Evolutionary conservation across 768 basidiomycete species (phyloP).

Genomic region (Leccinum boreale): DNA sequence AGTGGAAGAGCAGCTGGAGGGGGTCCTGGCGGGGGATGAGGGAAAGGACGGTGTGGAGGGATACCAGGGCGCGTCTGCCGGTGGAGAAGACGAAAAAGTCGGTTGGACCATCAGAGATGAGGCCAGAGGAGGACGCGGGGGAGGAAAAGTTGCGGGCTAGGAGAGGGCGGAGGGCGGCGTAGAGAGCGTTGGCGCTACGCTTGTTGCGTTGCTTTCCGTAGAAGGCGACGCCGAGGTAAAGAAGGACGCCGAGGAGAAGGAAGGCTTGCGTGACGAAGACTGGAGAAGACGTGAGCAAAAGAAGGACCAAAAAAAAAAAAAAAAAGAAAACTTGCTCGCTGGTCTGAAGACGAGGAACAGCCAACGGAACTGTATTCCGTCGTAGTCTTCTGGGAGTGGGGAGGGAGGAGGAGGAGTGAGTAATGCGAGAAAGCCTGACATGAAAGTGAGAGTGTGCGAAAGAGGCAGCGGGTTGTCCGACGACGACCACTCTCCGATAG

Average conservation of each 20-base stretch:
- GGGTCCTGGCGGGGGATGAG: slow-evolving; percentile 85
- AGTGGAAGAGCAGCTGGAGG: slow-evolving; percentile 60
- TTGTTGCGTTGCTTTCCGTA: slow-evolving; percentile 61
- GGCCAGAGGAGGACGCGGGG: slow-evolving; percentile 48
- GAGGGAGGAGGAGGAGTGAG: slow-evolving; percentile 7
- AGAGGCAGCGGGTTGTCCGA: not conserved
- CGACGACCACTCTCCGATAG: slow-evolving; percentile 1
- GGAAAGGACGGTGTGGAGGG: slow-evolving; percentile 76
- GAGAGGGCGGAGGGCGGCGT: slow-evolving; percentile 52
- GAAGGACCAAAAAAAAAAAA: not conserved
- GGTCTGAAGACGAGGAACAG: slow-evolving; percentile 79
- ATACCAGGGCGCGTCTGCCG: slow-evolving; percentile 72
- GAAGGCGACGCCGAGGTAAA: slow-evolving; percentile 56
- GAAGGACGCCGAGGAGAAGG: slow-evolving; percentile 49
- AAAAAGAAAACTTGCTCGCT: slow-evolving; percentile 44
- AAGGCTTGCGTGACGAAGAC: slow-evolving; percentile 66
- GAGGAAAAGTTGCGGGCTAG: slow-evolving; percentile 73
- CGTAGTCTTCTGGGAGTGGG: slow-evolving; percentile 49
- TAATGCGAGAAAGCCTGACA: slow-evolving; percentile 17
- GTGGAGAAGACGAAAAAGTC: slow-evolving; percentile 88
- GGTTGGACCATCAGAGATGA: slow-evolving; percentile 65
- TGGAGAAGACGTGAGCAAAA: slow-evolving; percentile 18
- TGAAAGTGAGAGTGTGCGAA: not conserved
- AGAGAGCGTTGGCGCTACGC: slow-evolving; percentile 64
- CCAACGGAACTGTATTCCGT: slow-evolving; percentile 74